phyloP scores from a whole-genome alignment of 1,284 basidiomycete species.

The Austroboletus niveus region DNA sequence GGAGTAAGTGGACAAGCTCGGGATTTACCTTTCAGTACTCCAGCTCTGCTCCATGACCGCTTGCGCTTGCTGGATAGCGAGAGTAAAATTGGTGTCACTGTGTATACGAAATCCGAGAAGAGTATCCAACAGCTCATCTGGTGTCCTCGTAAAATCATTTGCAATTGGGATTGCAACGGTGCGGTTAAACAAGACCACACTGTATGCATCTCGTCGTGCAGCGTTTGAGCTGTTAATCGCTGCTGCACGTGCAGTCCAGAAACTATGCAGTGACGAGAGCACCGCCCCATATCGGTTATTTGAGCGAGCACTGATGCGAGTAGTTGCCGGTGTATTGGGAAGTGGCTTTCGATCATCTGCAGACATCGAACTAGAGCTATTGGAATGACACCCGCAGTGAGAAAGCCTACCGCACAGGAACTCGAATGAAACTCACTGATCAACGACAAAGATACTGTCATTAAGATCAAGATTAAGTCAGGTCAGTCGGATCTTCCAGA shows the following conservation, averaged over 20 bases:
- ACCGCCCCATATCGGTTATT: constrained; percentile 60
- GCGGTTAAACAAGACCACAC: constrained; percentile 51
- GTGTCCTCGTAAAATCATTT: constrained; percentile 51
- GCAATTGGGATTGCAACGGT: constrained; percentile 26
- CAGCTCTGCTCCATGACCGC: constrained; percentile 47
- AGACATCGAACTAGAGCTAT: constrained; percentile 56
- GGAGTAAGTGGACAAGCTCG: not conserved
- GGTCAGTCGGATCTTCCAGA: too few species aligned
- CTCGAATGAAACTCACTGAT: constrained; percentile 13
- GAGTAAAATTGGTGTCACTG: constrained; percentile 50
- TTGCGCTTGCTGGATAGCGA: constrained; percentile 41
- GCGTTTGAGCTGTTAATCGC: constrained; percentile 18
- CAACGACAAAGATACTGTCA: constrained; percentile 29
- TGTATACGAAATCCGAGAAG: constrained; percentile 35
- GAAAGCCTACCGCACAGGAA: not conserved
- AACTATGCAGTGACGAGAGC: constrained; percentile 50
- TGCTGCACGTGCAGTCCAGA: constrained; percentile 53
- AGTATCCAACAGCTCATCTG: constrained; percentile 43
- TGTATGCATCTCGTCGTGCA: constrained; percentile 54
- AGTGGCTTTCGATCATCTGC: constrained; percentile 43
- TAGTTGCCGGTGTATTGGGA: constrained; percentile 42
- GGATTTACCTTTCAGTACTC: constrained; percentile 51
- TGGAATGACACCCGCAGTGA: not conserved
- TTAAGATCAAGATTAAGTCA: not conserved
- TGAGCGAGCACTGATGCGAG: constrained; percentile 34